These are phyloP conservation scores for Colletotrichum agaves DNA, from an alignment of 2,329 filamentous ascomycete species.

Conservation along the genomic window DNA sequence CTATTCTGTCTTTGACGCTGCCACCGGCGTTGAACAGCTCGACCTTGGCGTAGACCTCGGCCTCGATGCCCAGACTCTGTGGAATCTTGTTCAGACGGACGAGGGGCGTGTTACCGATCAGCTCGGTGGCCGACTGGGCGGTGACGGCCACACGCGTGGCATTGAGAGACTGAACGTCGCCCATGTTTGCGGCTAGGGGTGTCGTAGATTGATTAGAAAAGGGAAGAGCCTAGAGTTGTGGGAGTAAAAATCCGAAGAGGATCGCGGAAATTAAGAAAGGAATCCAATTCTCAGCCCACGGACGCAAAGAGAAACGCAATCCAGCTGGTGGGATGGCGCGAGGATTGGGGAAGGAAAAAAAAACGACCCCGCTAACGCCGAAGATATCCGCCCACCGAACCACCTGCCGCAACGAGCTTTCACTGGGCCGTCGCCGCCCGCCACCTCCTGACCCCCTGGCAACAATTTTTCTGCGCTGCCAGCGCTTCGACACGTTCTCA, in stretches of 20 bases:
- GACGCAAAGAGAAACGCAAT: constrained; percentile 35
- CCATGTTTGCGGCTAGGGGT: constrained; percentile 30
- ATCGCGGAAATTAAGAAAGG: background rate
- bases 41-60: constrained; percentile 89
- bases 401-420: background rate
- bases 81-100: constrained; percentile 94
- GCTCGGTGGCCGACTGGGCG: constrained; percentile 76
- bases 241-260: background rate
- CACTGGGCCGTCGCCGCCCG: background rate
- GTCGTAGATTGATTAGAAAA: background rate
- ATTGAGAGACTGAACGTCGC: constrained; percentile 36
- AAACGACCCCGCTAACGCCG: constrained; percentile 37
- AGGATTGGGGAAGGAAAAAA: constrained; percentile 25
- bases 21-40: constrained; percentile 95
- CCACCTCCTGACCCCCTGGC: background rate
- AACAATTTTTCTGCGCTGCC: constrained; percentile 10
- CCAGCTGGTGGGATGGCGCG: constrained; percentile 33
- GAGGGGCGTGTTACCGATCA: constrained; percentile 96
- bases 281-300: constrained; percentile 18
- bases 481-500: constrained; percentile 13
- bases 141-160: constrained; percentile 45
- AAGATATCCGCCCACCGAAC: constrained; percentile 34
- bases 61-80: constrained; percentile 88
- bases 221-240: background rate
- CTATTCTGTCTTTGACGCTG: constrained; percentile 95